A percentile compares a stretch with the other conserved stretches of the same genome.
phyloP scores from a whole-genome alignment of 2,329 filamentous ascomycete genomes.

The Fonsecaea monophora region DNA sequence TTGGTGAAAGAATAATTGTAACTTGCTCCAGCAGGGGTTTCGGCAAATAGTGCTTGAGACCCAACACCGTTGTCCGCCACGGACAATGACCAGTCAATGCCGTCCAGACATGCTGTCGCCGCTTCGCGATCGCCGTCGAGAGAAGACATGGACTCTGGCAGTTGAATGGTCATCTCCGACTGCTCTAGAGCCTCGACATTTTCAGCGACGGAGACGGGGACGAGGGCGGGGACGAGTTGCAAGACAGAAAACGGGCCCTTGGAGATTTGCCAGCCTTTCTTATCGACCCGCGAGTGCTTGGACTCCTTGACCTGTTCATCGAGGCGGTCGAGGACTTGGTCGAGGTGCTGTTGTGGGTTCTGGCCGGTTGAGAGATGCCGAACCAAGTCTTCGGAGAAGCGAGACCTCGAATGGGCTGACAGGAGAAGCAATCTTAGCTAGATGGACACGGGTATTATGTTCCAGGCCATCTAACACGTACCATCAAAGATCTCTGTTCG shows the following conservation, averaged over 20 bases:
- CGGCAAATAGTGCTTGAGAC: neutral
- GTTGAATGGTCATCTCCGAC: neutral
- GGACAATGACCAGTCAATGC: conserved; percentile 16
- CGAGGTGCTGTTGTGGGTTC: conserved; percentile 5
- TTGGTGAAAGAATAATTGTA: neutral
- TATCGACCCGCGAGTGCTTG: neutral
- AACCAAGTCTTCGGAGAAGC: conserved; percentile 17
- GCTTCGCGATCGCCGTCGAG: neutral
- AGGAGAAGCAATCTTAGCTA: neutral
- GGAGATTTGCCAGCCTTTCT: conserved; percentile 8
- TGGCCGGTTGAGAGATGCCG: conserved; percentile 8
- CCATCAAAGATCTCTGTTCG: conserved; percentile 23
- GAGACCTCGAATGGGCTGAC: conserved; percentile 7
- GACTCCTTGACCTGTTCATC: conserved; percentile 8
- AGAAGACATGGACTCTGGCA: neutral
- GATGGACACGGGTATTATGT: too few species aligned
- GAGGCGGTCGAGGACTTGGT: conserved; percentile 12
- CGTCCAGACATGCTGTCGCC: neutral
- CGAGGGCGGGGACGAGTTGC: neutral
- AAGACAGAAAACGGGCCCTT: conserved; percentile 20
- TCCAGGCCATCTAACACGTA: neutral
- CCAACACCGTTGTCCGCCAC: neutral
- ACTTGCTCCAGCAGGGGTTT: neutral
- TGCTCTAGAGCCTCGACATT: neutral
- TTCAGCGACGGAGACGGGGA: neutral